Conservation (phyloP, 306 rosid species). For the Fragaria iinumae region DNA sequence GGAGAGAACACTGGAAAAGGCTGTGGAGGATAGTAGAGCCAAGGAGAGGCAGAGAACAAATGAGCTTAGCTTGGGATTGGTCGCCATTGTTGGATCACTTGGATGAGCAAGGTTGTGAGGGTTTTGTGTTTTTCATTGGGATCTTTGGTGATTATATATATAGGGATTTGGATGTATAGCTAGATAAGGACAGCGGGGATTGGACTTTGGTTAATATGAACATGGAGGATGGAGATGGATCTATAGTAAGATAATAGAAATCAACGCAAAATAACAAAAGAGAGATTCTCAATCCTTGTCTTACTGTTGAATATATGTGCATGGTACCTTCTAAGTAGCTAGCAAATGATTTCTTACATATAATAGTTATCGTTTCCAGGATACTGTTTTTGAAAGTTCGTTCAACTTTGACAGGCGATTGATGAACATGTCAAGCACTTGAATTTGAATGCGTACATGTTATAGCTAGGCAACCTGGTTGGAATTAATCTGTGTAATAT, state of each 20-base stretch:
- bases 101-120: constrained; percentile 3
- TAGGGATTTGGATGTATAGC: background rate
- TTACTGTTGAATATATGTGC: background rate
- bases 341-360: background rate
- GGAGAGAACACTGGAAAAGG: constrained; percentile 16
- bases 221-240: background rate
- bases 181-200: background rate
- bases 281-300: constrained; percentile 5
- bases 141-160: constrained; percentile 7
- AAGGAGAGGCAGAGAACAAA: constrained; percentile 22
- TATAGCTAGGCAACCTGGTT: background rate
- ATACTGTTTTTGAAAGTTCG: background rate
- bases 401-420: background rate
- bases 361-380: background rate
- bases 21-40: constrained; percentile 20
- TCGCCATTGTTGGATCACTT: constrained; percentile 25
- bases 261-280: background rate
- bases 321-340: background rate
- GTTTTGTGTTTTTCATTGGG: background rate
- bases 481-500: background rate
- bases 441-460: background rate
- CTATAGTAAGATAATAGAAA: background rate
- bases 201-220: constrained; percentile 8
- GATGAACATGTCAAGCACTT: background rate
- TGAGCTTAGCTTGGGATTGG: background rate